Evolutionary conservation across 805 yeast genomes (phyloP).

Genomic region (Teunomyces barrocoloradensis): DNA sequence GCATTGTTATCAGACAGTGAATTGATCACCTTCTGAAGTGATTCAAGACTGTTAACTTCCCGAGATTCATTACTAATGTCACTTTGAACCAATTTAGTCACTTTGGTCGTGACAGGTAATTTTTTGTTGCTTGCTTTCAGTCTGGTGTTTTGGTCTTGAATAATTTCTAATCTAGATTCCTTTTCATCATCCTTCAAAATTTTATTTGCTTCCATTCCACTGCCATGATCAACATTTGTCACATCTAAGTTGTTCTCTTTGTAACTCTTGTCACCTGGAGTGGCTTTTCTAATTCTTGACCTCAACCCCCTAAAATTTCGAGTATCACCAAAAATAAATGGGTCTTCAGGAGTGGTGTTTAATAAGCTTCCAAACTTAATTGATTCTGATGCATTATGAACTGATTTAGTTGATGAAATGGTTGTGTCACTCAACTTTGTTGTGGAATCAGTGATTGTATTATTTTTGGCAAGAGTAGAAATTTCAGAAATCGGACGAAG

Average conservation of each 20-base stretch:
- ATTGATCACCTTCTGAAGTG: too few relatives aligned
- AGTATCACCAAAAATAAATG: not conserved
- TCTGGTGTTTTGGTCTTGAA: too few relatives aligned
- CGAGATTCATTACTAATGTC: not conserved
- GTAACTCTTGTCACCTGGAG: not conserved
- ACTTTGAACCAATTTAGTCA: not conserved
- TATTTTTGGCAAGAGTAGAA: not conserved
- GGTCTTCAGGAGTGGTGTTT: not conserved
- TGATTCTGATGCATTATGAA: not conserved
- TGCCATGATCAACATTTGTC: not conserved
- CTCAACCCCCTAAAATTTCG: not conserved
- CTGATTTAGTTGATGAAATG: not conserved
- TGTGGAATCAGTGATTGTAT: not conserved
- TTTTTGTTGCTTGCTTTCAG: not conserved
- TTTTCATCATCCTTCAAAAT: not conserved
- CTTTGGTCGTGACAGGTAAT: not conserved
- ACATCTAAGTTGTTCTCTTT: not conserved
- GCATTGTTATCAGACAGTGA: too few relatives aligned
- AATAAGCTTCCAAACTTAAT: not conserved
- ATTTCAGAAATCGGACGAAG: not conserved
- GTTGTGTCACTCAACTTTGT: not conserved
- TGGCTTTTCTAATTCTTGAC: not conserved
- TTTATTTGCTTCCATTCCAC: not conserved
- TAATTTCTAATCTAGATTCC: not conserved
- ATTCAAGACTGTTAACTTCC: too few relatives aligned